Percentiles rank a stretch among this genome's conserved stretches.
phyloP scores from a whole-genome alignment of 352 stramenopile species.

The Phytophthora colocasiae region DNA sequence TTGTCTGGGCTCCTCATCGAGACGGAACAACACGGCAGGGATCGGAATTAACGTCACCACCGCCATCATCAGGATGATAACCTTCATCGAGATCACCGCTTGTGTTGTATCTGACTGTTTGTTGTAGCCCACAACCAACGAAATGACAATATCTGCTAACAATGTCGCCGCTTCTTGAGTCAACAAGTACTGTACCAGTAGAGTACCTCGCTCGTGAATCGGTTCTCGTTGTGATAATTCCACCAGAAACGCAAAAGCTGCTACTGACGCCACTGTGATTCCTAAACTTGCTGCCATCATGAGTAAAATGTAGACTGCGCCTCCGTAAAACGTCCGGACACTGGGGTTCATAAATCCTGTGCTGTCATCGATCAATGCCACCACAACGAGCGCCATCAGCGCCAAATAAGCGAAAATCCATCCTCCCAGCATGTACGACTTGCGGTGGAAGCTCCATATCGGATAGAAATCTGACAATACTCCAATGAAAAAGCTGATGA shows the following conservation, averaged over 20 bases:
- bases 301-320: constrained; percentile 73
- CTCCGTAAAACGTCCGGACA: constrained; percentile 62
- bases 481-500: constrained; percentile 79
- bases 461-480: constrained; percentile 84
- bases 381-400: constrained; percentile 70
- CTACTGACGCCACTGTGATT: constrained; percentile 63
- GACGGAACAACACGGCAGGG: constrained; percentile 64
- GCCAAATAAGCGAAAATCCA: constrained; percentile 78
- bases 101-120: constrained; percentile 38
- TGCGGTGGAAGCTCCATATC: constrained; percentile 76
- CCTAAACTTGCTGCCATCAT: constrained; percentile 74
- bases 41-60: constrained; percentile 70
- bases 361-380: constrained; percentile 65
- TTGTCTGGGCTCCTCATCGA: constrained; percentile 75
- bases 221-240: constrained; percentile 81
- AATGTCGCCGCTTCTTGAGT: constrained; percentile 58
- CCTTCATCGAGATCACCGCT: constrained; percentile 68
- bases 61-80: constrained; percentile 74
- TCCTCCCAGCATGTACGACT: constrained; percentile 79
- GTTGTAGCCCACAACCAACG: constrained; percentile 54
- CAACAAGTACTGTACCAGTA: constrained; percentile 76
- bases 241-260: constrained; percentile 70
- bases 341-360: constrained; percentile 44
- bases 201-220: constrained; percentile 71
- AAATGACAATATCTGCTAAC: constrained; percentile 47